These are phyloP conservation scores for Xylaria longipes DNA, from an alignment of 495 filamentous ascomycete species.

Conservation along the genomic window DNA sequence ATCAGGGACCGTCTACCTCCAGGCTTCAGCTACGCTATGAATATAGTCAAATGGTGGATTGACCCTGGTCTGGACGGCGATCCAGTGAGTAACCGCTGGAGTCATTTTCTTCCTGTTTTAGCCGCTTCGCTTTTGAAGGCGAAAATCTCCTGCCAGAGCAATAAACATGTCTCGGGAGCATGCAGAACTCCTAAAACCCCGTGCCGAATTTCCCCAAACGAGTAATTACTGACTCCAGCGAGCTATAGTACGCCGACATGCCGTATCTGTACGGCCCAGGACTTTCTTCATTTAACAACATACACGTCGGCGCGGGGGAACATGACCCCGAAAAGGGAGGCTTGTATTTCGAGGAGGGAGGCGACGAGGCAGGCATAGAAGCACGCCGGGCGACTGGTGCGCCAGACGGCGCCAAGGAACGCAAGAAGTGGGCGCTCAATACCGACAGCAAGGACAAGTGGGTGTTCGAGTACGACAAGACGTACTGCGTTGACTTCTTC, in stretches of 20 bases:
- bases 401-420: conserved; percentile 58
- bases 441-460: conserved; percentile 56
- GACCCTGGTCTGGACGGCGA: conserved; percentile 91
- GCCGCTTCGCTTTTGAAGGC: too few species aligned
- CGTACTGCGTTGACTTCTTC: conserved; percentile 83
- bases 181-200: too few species aligned
- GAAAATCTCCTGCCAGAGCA: too few species aligned
- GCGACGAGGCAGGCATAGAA: conserved; percentile 62
- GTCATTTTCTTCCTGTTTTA: too few species aligned
- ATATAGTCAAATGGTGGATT: conserved; percentile 81
- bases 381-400: conserved; percentile 54
- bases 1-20: conserved; percentile 86
- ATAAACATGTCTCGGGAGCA: too few species aligned
- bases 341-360: conserved; percentile 72
- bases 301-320: conserved; percentile 67
- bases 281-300: conserved; percentile 73
- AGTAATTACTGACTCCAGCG: too few species aligned
- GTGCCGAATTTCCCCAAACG: too few species aligned
- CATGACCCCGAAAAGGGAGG: conserved; percentile 50
- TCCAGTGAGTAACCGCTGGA: too few species aligned
- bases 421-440: conserved; percentile 70
- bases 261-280: conserved; percentile 85
- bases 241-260: conserved; percentile 80
- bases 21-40: conserved; percentile 81
- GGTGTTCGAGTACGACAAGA: conserved; percentile 55